Evolutionary conservation across 306 rosid genomes (phyloP).

Genomic region (Castanopsis chinensis): DNA sequence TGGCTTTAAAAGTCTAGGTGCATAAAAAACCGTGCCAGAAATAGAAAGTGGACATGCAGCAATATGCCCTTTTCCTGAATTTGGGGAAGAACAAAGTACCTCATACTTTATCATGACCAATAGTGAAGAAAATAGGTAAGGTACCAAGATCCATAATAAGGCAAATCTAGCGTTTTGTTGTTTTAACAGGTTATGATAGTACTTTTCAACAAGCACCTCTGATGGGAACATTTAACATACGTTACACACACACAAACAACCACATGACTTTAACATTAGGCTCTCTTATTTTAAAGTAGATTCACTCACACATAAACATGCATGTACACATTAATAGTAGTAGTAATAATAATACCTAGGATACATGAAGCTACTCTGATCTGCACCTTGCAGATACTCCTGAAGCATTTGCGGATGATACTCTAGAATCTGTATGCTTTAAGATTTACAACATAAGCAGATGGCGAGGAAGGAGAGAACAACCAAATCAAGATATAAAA

Average conservation of each 20-base stretch:
- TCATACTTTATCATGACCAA: neutral
- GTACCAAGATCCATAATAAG: neutral
- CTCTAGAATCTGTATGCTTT: constrained; percentile 55
- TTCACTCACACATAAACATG: neutral
- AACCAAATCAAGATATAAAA: constrained; percentile 3
- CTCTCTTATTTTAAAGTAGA: neutral
- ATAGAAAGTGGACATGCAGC: neutral
- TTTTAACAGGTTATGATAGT: neutral
- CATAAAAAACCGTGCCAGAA: too few species aligned
- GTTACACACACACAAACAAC: too few species aligned
- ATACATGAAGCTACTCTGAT: constrained; percentile 53
- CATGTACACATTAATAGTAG: neutral
- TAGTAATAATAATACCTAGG: constrained; percentile 42
- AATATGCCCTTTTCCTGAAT: neutral
- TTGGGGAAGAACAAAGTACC: neutral
- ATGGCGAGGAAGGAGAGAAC: constrained; percentile 2
- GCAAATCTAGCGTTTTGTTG: neutral
- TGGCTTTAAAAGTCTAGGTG: too few species aligned
- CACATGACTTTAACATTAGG: neutral
- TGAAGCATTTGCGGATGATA: constrained; percentile 71
- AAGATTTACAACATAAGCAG: constrained; percentile 5
- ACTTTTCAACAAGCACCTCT: neutral
- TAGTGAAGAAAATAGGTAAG: neutral
- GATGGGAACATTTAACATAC: neutral
- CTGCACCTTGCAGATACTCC: constrained; percentile 55